Base-by-base conservation (phyloP, 495 filamentous ascomycete species). In the Neurospora sp. region DNA sequence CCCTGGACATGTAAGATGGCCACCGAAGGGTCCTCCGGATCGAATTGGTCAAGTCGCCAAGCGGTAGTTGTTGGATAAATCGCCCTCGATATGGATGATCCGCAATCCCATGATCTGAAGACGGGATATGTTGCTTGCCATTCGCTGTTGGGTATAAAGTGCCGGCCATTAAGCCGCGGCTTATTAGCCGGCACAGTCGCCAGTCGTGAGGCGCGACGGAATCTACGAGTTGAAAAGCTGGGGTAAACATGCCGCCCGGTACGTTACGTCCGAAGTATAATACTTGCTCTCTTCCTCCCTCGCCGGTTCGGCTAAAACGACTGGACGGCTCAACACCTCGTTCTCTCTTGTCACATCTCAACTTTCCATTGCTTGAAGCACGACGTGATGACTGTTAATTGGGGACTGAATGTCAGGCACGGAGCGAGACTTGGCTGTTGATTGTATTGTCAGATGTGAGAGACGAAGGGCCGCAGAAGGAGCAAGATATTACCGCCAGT, bases 51-150 rank as follows among this genome's bases (percentile, higher is more conserved):
- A 40, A 41, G 68, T 68, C 39, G 74, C 75, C 74, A 78, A 78
- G 76, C 75, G 77, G 74, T 70, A 77, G 77, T 75, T 75, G 77
- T 74, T 80, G 76, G 77, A 45, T 76, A 78, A 78, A 79, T 73
- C 76, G 69, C 70, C 17, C 40, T 65, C 53, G 53, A 65, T 65
- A 65, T 65, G 53, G 27, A 35, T 35, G 53, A 65, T 65, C 53
- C 70, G 65, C 44, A 71, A 70, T 38, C 74, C 76, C 75, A 78
- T 78, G 76, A 76, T 76, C 74, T 70, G 76, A 75, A 76, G 75
- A 76, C 74, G 78, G 75, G 78, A 44, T 76, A 75, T 74, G 77
- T 72, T 78, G 70, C 70, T 35, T 59, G 65, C 71, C 40, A 70
- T 53, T 76, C 69, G 65, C 37, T 70, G 70, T 38, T 38, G 40